Evolutionary conservation across 495 filamentous ascomycete genomes (phyloP).

Genomic region (Trichoderma asperelloides): DNA sequence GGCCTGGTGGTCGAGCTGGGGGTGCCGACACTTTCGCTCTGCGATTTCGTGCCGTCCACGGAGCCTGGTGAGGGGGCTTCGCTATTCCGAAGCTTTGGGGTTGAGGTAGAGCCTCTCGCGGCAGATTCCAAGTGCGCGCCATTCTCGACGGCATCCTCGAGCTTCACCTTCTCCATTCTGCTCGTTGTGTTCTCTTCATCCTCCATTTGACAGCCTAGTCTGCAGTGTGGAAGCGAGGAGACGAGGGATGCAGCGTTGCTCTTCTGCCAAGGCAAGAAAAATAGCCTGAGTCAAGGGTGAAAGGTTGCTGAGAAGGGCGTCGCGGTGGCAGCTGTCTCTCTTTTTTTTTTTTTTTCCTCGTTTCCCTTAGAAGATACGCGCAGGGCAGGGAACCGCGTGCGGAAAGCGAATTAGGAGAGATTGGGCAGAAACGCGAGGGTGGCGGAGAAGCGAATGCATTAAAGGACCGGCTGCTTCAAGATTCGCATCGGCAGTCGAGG

Average conservation of each 20-base stretch:
- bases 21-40: slow-evolving; percentile 31
- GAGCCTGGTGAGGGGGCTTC: slow-evolving; percentile 28
- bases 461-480: slow-evolving; percentile 5
- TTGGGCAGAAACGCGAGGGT: slow-evolving; percentile 4
- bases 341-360: not conserved
- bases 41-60: slow-evolving; percentile 33
- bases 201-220: slow-evolving; percentile 24
- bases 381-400: slow-evolving; percentile 8
- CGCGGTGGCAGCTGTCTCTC: slow-evolving; percentile 5
- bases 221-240: slow-evolving; percentile 11
- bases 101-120: not conserved
- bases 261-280: not conserved
- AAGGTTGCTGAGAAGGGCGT: not conserved
- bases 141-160: slow-evolving; percentile 24
- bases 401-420: slow-evolving; percentile 12
- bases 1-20: slow-evolving; percentile 36
- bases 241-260: slow-evolving; percentile 10
- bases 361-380: slow-evolving; percentile 3
- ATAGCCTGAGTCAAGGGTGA: slow-evolving; percentile 7
- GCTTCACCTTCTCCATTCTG: slow-evolving; percentile 21
- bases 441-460: not conserved
- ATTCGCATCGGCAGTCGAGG: slow-evolving; percentile 13
- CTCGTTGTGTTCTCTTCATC: slow-evolving; percentile 28
- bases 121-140: slow-evolving; percentile 11
- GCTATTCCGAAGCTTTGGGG: not conserved